These are phyloP conservation scores for Rauvolfia tetraphylla DNA, from an alignment of 257 asterid genomes.

Conservation along the genomic window DNA sequence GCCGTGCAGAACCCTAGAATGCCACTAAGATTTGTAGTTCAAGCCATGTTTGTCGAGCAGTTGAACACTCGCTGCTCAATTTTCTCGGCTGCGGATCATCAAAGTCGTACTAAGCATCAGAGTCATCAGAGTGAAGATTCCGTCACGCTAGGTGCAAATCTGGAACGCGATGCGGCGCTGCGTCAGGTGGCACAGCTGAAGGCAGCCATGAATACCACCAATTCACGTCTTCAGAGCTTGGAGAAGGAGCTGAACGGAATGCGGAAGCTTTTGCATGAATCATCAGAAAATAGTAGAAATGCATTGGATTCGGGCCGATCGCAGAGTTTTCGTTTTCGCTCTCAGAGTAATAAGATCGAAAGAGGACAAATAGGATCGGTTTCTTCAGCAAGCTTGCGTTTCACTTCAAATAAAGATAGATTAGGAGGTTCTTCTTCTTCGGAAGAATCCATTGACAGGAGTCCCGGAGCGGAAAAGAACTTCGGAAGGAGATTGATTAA, in stretches of 20 bases:
- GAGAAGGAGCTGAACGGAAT: constrained; percentile 65
- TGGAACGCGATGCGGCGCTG: constrained; percentile 66
- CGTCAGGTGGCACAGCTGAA: constrained; percentile 64
- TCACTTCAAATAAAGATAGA: constrained; percentile 22
- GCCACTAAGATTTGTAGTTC: constrained; percentile 84
- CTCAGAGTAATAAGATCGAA: constrained; percentile 46
- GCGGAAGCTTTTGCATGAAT: constrained; percentile 39
- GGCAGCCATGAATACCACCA: constrained; percentile 58
- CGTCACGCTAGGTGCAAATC: constrained; percentile 57
- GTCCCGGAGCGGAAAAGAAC: constrained; percentile 29
- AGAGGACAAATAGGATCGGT: constrained; percentile 65
- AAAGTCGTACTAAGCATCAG: constrained; percentile 4
- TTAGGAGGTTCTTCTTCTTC: constrained; percentile 32
- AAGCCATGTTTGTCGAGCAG: constrained; percentile 95
- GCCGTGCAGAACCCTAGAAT: constrained; percentile 82
- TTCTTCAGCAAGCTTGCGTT: constrained; percentile 50
- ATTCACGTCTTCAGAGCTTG: constrained; percentile 50
- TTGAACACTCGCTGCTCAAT: constrained; percentile 75
- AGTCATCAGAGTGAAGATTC: constrained; percentile 22
- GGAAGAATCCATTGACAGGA: constrained; percentile 34
- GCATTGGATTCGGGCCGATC: constrained; percentile 40
- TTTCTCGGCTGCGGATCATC: constrained; percentile 43
- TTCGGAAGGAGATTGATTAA: constrained; percentile 50
- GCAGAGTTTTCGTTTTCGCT: constrained; percentile 52
- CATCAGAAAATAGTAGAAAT: constrained; percentile 24